Evolutionary conservation across 495 filamentous ascomycete species (phyloP).

Genomic region (Tuber borchii): DNA sequence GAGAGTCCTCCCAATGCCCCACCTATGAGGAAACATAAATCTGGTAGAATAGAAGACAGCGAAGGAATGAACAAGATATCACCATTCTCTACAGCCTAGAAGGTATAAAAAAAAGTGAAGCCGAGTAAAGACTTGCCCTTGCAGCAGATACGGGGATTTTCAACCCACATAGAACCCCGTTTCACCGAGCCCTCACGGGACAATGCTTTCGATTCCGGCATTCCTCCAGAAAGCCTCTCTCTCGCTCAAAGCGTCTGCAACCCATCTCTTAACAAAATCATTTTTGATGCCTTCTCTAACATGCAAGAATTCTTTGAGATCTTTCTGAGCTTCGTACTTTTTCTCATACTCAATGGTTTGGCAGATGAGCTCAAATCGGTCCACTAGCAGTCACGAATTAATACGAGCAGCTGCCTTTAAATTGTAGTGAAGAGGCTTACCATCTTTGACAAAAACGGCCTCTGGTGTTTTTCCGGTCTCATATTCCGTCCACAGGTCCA

Average conservation of each 20-base stretch:
- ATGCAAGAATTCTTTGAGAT: slow-evolving; percentile 75
- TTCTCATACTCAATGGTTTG: slow-evolving; percentile 98
- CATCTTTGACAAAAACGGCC: slow-evolving; percentile 82
- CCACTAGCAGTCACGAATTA: slow-evolving; percentile 48
- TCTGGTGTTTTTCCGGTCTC: slow-evolving; percentile 77
- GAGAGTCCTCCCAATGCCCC: background rate
- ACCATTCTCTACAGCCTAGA: background rate
- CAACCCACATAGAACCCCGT: background rate
- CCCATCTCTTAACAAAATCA: slow-evolving; percentile 75
- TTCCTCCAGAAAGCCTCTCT: slow-evolving; percentile 64
- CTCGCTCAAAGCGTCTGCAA: slow-evolving; percentile 66
- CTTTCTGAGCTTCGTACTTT: slow-evolving; percentile 53
- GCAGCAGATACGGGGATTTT: background rate
- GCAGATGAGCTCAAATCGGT: slow-evolving; percentile 88
- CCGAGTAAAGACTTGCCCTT: background rate
- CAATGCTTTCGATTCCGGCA: slow-evolving; percentile 17
- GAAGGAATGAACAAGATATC: slow-evolving; percentile 11
- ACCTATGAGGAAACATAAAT: background rate
- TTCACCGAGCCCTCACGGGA: background rate
- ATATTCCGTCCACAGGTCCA: slow-evolving; percentile 83
- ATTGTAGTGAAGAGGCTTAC: slow-evolving; percentile 10
- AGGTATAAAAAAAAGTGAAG: background rate
- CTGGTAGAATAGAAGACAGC: background rate
- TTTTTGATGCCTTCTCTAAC: slow-evolving; percentile 67
- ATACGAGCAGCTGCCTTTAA: background rate